Percentiles rank a stretch among this genome's conserved stretches.
These are phyloP conservation scores for Hordeum pubiflorum DNA, from an alignment of 202 grass and related monocot species.

Conservation along the genomic window DNA sequence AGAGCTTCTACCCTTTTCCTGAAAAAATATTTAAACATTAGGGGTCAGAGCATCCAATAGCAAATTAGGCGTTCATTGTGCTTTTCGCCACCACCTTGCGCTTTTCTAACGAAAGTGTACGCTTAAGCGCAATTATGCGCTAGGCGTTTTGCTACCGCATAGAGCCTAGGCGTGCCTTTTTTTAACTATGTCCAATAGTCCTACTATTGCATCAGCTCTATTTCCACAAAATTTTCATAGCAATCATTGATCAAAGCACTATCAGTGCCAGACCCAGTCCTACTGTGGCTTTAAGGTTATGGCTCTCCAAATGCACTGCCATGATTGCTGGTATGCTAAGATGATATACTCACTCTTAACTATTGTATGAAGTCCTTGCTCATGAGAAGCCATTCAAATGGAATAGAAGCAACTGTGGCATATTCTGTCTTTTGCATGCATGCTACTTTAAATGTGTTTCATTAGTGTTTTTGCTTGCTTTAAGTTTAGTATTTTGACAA, in stretches of 20 bases:
- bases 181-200: background rate
- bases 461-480: background rate
- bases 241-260: background rate
- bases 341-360: background rate
- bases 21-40: background rate
- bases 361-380: constrained; percentile 1
- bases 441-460: constrained; percentile 12
- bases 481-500: constrained; percentile 3
- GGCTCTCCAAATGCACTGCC: background rate
- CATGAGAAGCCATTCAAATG: constrained; percentile 6
- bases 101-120: too few species aligned
- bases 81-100: too few species aligned
- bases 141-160: background rate
- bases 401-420: constrained; percentile 18
- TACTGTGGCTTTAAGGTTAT: background rate
- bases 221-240: background rate
- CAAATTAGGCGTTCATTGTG: too few species aligned
- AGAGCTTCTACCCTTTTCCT: background rate
- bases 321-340: background rate
- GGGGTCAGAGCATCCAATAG: background rate
- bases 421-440: background rate
- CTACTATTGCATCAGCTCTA: background rate
- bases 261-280: background rate
- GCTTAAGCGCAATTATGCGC: background rate
- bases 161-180: background rate